Evolutionary conservation across 2,329 filamentous ascomycete genomes (phyloP).

Genomic region (Venturiaceae sp.): DNA sequence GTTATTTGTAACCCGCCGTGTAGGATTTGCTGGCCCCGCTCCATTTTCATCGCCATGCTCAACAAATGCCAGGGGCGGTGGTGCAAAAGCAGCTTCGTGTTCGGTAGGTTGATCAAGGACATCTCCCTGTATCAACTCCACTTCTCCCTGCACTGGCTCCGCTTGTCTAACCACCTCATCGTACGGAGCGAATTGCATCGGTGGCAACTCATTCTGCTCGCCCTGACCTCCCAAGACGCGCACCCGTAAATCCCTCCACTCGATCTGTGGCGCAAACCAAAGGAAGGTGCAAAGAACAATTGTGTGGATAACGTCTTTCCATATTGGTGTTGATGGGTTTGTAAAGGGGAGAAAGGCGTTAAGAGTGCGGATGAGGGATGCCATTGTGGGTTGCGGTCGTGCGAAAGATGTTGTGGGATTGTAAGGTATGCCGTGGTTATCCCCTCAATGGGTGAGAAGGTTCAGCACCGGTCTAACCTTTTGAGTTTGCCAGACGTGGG

Average conservation of each 20-base stretch:
- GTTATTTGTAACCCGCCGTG: slow-evolving; percentile 11
- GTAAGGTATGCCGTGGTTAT: neutral
- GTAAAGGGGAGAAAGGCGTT: slow-evolving; percentile 39
- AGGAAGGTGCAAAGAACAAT: slow-evolving; percentile 31
- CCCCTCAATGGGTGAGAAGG: neutral
- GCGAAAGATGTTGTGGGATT: no score
- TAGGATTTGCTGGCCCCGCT: slow-evolving; percentile 24
- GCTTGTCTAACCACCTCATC: no score
- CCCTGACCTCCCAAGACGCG: neutral
- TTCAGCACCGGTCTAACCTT: no score
- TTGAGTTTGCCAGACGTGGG: neutral
- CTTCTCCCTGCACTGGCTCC: no score
- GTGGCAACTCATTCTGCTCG: neutral
- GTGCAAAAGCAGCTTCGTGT: neutral
- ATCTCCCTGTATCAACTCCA: neutral
- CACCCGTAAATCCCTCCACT: neutral
- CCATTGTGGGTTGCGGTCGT: no score
- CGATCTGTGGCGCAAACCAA: slow-evolving; percentile 31
- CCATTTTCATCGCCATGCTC: slow-evolving; percentile 8
- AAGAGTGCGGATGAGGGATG: slow-evolving; percentile 15
- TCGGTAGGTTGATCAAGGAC: neutral
- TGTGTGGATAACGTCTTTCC: slow-evolving; percentile 37
- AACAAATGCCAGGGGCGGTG: neutral
- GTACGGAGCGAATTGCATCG: neutral
- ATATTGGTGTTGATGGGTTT: slow-evolving; percentile 33